These are phyloP conservation scores for Typha latifolia DNA, from an alignment of 176 grass and related monocot species.

Conservation along the genomic window DNA sequence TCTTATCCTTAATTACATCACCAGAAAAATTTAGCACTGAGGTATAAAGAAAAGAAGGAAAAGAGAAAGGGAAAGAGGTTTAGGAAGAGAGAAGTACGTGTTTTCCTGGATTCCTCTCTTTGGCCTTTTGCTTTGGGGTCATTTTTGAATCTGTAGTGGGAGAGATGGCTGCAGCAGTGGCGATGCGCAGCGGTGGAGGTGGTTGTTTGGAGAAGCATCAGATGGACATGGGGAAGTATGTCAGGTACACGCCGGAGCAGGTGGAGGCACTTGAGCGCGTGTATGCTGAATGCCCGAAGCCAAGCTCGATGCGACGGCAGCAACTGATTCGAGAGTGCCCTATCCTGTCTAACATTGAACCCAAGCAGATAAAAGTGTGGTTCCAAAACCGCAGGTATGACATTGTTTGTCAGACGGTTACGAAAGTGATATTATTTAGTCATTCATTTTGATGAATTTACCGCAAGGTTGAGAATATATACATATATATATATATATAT, in stretches of 20 bases:
- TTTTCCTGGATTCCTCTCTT: background rate
- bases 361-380: constrained; percentile 99
- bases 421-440: background rate
- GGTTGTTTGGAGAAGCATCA: constrained; percentile 50
- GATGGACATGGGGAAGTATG: constrained; percentile 85
- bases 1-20: constrained; percentile 19
- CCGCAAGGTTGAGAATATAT: too few species aligned
- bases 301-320: constrained; percentile 78
- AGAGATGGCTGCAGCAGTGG: constrained; percentile 71
- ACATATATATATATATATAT: too few species aligned
- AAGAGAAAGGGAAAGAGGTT: constrained; percentile 18
- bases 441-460: too few species aligned
- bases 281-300: constrained; percentile 91
- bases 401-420: too few species aligned
- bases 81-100: constrained; percentile 4
- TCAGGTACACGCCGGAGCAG: constrained; percentile 95
- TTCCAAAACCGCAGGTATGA: constrained; percentile 94
- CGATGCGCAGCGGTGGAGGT: constrained; percentile 47
- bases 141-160: background rate
- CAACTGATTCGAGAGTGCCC: constrained; percentile 90
- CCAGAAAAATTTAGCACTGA: constrained; percentile 10
- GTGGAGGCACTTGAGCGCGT: constrained; percentile 94
- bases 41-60: constrained; percentile 18
- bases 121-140: constrained; percentile 8
- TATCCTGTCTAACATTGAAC: constrained; percentile 81